Conservation (phyloP, 2,329 filamentous ascomycete genomes). For the Fusarium sp. region DNA sequence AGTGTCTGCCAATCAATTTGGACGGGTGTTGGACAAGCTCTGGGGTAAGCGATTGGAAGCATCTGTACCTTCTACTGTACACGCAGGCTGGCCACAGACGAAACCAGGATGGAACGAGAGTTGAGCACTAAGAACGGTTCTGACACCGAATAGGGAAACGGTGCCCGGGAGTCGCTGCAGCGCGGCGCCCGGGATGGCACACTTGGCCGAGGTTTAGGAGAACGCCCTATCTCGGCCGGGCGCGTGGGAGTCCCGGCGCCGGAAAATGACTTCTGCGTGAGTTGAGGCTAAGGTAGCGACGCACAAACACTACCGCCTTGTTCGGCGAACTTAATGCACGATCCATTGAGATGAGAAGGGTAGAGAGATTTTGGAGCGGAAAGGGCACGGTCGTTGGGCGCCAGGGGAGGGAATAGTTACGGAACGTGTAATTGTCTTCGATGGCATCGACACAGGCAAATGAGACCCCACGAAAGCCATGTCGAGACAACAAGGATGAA, state of each 20-base stretch:
- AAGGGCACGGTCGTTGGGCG: conserved; percentile 19
- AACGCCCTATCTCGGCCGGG: conserved; percentile 41
- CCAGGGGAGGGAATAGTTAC: neutral
- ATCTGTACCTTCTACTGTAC: conserved; percentile 29
- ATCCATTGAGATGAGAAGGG: conserved; percentile 17
- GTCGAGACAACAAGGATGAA: conserved; percentile 39
- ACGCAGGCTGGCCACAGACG: conserved; percentile 35
- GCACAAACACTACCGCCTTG: conserved; percentile 29
- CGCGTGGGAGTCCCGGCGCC: conserved; percentile 32
- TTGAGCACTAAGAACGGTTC: conserved; percentile 39
- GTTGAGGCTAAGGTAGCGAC: conserved; percentile 20
- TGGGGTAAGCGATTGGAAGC: conserved; percentile 34
- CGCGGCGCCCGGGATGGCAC: conserved; percentile 40
- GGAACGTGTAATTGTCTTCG: conserved; percentile 29
- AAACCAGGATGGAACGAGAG: conserved; percentile 38
- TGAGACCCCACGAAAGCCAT: conserved; percentile 33
- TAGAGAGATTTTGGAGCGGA: conserved; percentile 9
- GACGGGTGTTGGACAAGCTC: conserved; percentile 30
- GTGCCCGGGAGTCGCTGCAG: conserved; percentile 41
- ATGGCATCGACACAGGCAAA: conserved; percentile 35
- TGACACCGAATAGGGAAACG: conserved; percentile 42
- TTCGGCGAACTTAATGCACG: conserved; percentile 31
- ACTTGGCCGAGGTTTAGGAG: conserved; percentile 32
- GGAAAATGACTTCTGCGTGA: conserved; percentile 15
- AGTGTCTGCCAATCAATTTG: conserved; percentile 1